Evolutionary conservation across 2,329 filamentous ascomycete genomes (phyloP).

Genomic region (Sarocladiaceae sp.): DNA sequence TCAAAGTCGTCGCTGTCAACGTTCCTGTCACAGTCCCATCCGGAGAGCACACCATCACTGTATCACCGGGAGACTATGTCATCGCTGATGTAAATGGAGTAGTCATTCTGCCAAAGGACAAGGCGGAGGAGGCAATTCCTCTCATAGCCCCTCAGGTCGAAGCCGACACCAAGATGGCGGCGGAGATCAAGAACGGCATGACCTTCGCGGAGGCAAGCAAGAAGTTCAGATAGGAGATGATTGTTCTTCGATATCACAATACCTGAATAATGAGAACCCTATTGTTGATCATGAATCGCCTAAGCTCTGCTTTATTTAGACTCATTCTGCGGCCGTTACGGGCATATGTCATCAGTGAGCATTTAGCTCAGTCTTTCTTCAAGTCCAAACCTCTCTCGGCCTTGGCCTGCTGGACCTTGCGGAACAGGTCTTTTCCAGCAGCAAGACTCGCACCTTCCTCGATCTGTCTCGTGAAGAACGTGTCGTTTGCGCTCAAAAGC

Average conservation of each 20-base stretch:
- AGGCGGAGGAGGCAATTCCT: constrained; percentile 35
- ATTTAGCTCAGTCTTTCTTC: constrained; percentile 5
- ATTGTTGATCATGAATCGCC: no score
- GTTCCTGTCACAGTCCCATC: constrained; percentile 34
- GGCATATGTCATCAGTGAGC: background rate
- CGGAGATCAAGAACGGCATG: constrained; percentile 36
- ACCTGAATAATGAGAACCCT: no score
- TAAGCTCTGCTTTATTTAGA: no score
- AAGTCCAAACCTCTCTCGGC: constrained; percentile 1
- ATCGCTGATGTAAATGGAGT: constrained; percentile 42
- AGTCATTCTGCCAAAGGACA: constrained; percentile 33
- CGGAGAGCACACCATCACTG: constrained; percentile 31
- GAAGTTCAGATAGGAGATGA: constrained; percentile 24
- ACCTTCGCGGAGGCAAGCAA: constrained; percentile 38
- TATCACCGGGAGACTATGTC: constrained; percentile 40
- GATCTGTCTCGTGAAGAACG: constrained; percentile 39
- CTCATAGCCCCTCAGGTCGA: constrained; percentile 19
- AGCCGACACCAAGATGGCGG: constrained; percentile 38
- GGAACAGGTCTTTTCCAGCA: constrained; percentile 29
- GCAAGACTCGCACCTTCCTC: constrained; percentile 32
- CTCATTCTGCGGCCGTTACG: background rate
- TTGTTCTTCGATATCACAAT: no score
- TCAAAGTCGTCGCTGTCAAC: constrained; percentile 38
- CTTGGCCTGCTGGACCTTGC: constrained; percentile 19
- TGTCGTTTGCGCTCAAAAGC: constrained; percentile 25